Evolutionary conservation across 441 rosid genomes (phyloP).

Genomic region (Monsonia emarginata): DNA sequence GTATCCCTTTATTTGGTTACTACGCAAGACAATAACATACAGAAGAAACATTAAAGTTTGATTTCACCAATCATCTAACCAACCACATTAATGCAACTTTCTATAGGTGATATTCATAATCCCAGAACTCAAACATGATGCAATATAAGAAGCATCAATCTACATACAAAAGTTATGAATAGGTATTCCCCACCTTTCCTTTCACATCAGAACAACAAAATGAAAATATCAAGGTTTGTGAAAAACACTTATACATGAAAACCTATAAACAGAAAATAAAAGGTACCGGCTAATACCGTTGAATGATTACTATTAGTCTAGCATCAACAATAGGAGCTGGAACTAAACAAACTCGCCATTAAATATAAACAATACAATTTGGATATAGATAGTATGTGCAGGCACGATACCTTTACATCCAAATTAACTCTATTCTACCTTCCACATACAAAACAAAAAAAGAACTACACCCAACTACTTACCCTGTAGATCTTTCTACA

Average conservation of each 20-base stretch:
- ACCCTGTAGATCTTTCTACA: conserved; percentile 98
- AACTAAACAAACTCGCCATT: neutral
- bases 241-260: neutral
- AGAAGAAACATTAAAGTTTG: neutral
- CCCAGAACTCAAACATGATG: neutral
- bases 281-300: too few relatives aligned
- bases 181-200: neutral
- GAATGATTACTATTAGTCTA: neutral
- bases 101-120: neutral
- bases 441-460: neutral
- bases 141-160: neutral
- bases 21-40: neutral
- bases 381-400: too few relatives aligned
- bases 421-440: neutral
- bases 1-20: neutral
- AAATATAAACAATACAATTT: too few relatives aligned
- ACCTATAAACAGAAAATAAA: conserved; percentile 8
- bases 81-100: neutral
- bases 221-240: neutral
- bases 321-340: neutral
- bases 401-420: conserved; percentile 4
- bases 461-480: conserved; percentile 24
- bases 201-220: conserved; percentile 73
- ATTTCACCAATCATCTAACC: neutral
- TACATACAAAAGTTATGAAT: neutral